These are phyloP conservation scores for Saccharomyces hybrid DNA, from an alignment of 1,139 yeast species.

Conservation along the genomic window DNA sequence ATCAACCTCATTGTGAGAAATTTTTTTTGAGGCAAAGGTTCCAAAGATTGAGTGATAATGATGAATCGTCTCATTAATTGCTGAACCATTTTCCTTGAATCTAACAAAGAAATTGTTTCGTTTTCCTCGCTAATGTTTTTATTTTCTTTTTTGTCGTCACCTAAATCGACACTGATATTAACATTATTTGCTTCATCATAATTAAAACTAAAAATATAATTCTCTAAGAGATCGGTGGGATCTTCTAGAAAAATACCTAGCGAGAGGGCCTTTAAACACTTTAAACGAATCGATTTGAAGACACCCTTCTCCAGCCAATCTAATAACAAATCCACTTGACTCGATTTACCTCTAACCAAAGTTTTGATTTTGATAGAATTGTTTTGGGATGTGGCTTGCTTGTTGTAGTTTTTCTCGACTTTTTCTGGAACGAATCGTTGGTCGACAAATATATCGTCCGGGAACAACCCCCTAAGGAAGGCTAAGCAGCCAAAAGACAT, in stretches of 20 bases:
- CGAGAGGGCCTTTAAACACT: conserved; percentile 40
- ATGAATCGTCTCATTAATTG: conserved; percentile 44
- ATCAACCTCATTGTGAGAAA: conserved; percentile 41
- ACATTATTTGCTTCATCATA: conserved; percentile 32
- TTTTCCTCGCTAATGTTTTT: conserved; percentile 4
- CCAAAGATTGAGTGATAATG: conserved; percentile 45
- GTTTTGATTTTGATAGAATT: conserved; percentile 40
- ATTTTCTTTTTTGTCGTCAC: conserved; percentile 10
- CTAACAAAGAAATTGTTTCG: conserved; percentile 23
- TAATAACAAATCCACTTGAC: conserved; percentile 40
- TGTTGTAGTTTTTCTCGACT: conserved; percentile 26
- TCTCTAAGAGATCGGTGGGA: conserved; percentile 39
- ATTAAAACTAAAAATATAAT: conserved; percentile 42
- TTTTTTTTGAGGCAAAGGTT: conserved; percentile 42
- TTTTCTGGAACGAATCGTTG: conserved; percentile 36
- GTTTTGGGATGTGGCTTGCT: conserved; percentile 18
- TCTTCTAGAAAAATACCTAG: conserved; percentile 41
- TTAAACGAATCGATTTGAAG: conserved; percentile 37
- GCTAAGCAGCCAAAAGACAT: conserved; percentile 49
- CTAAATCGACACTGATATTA: conserved; percentile 20
- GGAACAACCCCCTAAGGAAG: conserved; percentile 44
- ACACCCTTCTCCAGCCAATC: conserved; percentile 49
- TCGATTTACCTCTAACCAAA: conserved; percentile 38
- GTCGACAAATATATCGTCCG: conserved; percentile 42
- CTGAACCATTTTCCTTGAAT: conserved; percentile 38